phyloP scores from a whole-genome alignment of 768 basidiomycete species.

The Exidia glandulosa region DNA sequence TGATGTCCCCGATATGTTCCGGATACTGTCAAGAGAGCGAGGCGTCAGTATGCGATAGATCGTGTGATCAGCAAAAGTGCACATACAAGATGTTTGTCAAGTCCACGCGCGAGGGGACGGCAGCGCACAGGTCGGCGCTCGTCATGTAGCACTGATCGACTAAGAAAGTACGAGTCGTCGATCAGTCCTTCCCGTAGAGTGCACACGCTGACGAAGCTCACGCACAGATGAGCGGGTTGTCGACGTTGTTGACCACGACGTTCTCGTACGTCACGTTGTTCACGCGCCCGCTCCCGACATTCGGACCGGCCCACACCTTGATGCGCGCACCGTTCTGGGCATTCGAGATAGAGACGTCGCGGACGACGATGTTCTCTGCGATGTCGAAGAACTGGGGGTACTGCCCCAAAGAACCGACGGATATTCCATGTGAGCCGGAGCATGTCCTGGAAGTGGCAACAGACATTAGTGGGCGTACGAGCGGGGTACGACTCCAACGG shows the following conservation, averaged over 20 bases:
- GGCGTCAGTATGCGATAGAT: no score
- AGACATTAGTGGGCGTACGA: neutral
- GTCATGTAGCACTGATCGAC: no score
- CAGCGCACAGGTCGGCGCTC: no score
- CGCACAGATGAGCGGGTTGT: slow-evolving; percentile 47
- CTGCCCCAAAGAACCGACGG: slow-evolving; percentile 50
- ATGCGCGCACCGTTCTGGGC: slow-evolving; percentile 58
- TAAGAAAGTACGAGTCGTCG: no score
- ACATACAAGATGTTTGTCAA: no score
- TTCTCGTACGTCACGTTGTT: slow-evolving; percentile 43
- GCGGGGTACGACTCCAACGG: slow-evolving; percentile 45
- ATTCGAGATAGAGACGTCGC: slow-evolving; percentile 51
- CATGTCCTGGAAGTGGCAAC: neutral
- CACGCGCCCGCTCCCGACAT: slow-evolving; percentile 11
- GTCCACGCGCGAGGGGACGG: no score
- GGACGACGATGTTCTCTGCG: slow-evolving; percentile 45
- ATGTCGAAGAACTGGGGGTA: slow-evolving; percentile 43
- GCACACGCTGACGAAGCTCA: no score
- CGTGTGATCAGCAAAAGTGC: no score
- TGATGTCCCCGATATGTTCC: no score
- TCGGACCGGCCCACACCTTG: slow-evolving; percentile 29
- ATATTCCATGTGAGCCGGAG: slow-evolving; percentile 35
- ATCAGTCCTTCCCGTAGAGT: no score
- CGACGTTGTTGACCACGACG: slow-evolving; percentile 42
- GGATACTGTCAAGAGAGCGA: no score